Evolutionary conservation across 768 basidiomycete species (phyloP).

Genomic region (Trametes punicea): DNA sequence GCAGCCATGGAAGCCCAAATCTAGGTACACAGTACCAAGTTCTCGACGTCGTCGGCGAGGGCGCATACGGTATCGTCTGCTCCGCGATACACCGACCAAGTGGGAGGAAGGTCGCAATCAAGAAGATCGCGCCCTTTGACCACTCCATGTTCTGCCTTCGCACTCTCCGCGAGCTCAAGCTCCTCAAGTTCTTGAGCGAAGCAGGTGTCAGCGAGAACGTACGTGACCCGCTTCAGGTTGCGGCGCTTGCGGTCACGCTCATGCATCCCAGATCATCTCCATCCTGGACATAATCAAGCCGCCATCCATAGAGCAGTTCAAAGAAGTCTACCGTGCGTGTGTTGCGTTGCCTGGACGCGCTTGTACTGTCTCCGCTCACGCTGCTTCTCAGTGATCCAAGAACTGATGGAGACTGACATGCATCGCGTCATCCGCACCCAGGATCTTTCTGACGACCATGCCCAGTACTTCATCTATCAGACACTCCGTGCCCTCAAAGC

Average conservation of each 20-base stretch:
- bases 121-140: constrained; percentile 93
- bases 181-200: constrained; percentile 77
- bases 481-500: constrained; percentile 95
- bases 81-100: constrained; percentile 78
- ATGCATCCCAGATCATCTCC: constrained; percentile 68
- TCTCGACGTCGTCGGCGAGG: constrained; percentile 87
- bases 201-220: constrained; percentile 90
- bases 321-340: constrained; percentile 73
- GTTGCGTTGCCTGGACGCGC: not conserved
- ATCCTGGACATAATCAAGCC: constrained; percentile 89
- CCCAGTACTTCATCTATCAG: constrained; percentile 92
- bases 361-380: not conserved
- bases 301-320: constrained; percentile 74
- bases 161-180: constrained; percentile 55
- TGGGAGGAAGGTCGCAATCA: constrained; percentile 88
- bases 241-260: not conserved
- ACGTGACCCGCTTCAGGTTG: not conserved
- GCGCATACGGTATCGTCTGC: constrained; percentile 92
- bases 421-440: constrained; percentile 96
- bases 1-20: not conserved
- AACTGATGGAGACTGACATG: constrained; percentile 95
- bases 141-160: constrained; percentile 90
- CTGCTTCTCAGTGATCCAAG: constrained; percentile 67
- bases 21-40: constrained; percentile 57
- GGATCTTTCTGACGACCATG: constrained; percentile 93